phyloP scores from a whole-genome alignment of 2,329 filamentous ascomycete species.

The Pleurostoma richardsiae region DNA sequence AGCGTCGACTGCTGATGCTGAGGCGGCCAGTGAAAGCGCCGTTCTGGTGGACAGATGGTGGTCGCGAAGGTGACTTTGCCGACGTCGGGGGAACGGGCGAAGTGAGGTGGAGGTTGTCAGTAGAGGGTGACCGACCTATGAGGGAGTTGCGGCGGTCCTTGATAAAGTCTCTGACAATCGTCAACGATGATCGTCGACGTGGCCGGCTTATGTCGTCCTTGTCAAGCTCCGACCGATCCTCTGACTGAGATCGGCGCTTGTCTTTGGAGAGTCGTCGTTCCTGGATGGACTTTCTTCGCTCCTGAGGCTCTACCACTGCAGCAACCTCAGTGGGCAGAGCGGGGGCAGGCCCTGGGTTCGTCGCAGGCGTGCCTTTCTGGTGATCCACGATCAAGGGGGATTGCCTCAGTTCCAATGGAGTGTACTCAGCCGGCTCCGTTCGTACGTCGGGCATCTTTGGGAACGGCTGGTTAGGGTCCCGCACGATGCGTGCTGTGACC shows the following conservation, averaged over 20 bases:
- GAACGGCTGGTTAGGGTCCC: conserved; percentile 48
- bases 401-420: conserved; percentile 48
- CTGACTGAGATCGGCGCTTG: conserved; percentile 25
- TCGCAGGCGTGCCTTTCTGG: conserved; percentile 31
- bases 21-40: conserved; percentile 52
- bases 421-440: conserved; percentile 37
- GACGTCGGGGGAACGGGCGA: conserved; percentile 18
- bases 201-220: conserved; percentile 20
- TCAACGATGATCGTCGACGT: conserved; percentile 53
- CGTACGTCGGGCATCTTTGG: conserved; percentile 33
- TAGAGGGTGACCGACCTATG: conserved; percentile 37
- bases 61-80: conserved; percentile 40
- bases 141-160: conserved; percentile 52
- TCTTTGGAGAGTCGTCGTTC: conserved; percentile 43
- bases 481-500: conserved; percentile 78
- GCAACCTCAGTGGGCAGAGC: conserved; percentile 16
- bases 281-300: conserved; percentile 38
- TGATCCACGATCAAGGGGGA: conserved; percentile 56
- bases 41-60: conserved; percentile 39
- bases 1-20: conserved; percentile 60
- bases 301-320: conserved; percentile 10
- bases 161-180: conserved; percentile 56
- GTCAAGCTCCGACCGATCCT: conserved; percentile 21
- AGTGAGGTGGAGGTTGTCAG: conserved; percentile 31
- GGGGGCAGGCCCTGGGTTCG: conserved; percentile 18